Conservation (phyloP, 1,284 basidiomycete species). For the Pascua sp. region DNA sequence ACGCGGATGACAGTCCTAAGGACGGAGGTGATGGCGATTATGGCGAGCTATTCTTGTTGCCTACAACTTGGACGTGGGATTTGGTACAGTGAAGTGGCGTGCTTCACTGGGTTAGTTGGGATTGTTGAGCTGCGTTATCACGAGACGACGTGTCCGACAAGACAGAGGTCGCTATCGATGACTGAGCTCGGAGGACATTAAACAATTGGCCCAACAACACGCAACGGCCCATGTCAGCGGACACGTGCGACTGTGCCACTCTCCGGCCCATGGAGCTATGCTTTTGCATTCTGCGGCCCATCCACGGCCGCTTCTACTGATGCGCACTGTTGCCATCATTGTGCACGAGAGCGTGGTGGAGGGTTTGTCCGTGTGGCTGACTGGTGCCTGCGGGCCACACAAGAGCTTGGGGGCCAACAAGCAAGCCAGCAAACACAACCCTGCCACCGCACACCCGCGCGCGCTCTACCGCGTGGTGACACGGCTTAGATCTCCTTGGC, state of each 20-base stretch:
- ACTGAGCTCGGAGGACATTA: background rate
- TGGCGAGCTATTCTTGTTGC: too few species aligned
- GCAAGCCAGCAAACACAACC: background rate
- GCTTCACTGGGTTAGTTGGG: too few species aligned
- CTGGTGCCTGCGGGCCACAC: background rate
- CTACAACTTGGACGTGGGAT: too few species aligned
- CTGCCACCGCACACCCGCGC: background rate
- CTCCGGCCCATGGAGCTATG: background rate
- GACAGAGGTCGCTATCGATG: too few species aligned
- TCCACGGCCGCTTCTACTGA: background rate
- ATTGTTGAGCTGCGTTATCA: too few species aligned
- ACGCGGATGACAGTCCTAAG: too few species aligned
- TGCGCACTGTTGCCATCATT: background rate
- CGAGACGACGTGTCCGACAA: too few species aligned
- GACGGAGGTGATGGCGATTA: too few species aligned
- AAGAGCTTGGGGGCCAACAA: background rate
- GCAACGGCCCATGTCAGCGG: background rate
- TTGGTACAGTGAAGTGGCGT: too few species aligned
- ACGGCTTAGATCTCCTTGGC: conserved; percentile 60
- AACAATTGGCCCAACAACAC: background rate
- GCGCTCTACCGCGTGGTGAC: background rate
- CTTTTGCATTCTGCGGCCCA: conserved; percentile 9
- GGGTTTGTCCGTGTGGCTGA: background rate
- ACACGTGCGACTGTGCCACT: background rate
- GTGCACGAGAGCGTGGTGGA: too few species aligned